phyloP scores from a whole-genome alignment of 345 rosid genomes.

The Murraya paniculata region DNA sequence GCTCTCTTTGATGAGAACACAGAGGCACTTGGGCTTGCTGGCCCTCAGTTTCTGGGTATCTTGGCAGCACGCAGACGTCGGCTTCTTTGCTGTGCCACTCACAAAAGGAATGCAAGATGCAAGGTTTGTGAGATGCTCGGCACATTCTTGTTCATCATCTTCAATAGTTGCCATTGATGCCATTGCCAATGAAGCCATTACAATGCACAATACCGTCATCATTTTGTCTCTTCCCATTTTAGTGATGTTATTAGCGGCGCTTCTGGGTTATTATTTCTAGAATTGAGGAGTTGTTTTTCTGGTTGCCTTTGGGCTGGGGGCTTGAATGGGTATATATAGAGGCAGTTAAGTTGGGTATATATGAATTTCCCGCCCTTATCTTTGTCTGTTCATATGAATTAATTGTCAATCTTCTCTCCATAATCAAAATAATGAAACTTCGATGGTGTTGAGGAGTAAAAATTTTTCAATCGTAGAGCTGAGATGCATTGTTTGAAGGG shows the following conservation, averaged over 20 bases:
- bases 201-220: constrained; percentile 13
- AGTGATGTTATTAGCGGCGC: background rate
- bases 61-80: constrained; percentile 40
- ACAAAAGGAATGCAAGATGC: constrained; percentile 46
- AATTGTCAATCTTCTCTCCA: too few species aligned
- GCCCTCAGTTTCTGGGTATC: constrained; percentile 34
- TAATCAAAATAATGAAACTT: too few species aligned
- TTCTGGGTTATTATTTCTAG: background rate
- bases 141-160: constrained; percentile 38
- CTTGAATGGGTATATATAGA: background rate
- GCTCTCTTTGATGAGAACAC: constrained; percentile 42
- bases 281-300: background rate
- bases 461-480: too few species aligned
- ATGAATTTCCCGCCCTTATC: background rate
- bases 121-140: constrained; percentile 32
- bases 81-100: constrained; percentile 41
- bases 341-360: background rate
- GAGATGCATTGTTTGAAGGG: too few species aligned
- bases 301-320: background rate
- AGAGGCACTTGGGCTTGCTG: constrained; percentile 38
- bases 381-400: background rate
- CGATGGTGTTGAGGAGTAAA: too few species aligned
- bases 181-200: constrained; percentile 15
- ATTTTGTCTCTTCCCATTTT: constrained; percentile 8
- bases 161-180: constrained; percentile 19